Evolutionary conservation across 2,329 filamentous ascomycete species (phyloP).

Genomic region (Sporothrix pallida): DNA sequence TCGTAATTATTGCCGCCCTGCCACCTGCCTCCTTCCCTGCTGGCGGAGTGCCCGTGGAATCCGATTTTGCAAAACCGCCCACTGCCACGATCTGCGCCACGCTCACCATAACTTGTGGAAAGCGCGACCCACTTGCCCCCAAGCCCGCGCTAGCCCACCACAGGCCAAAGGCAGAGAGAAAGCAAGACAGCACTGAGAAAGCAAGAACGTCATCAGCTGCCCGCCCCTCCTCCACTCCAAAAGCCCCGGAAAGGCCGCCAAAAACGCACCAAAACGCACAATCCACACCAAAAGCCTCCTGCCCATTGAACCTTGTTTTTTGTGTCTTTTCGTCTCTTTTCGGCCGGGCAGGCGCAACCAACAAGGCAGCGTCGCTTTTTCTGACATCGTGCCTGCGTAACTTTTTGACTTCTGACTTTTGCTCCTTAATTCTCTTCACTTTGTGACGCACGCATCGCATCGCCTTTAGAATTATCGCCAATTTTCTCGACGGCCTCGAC

Average conservation of each 20-base stretch:
- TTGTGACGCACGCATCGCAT: not conserved
- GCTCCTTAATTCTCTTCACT: not conserved
- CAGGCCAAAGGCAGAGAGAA: not conserved
- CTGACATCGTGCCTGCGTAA: not conserved
- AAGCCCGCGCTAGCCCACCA: not conserved
- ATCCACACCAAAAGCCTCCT: not conserved
- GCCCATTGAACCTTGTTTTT: slow-evolving; percentile 21
- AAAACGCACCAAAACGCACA: not conserved
- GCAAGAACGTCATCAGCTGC: slow-evolving; percentile 32
- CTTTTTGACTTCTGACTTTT: slow-evolving; percentile 1
- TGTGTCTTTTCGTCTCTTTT: not conserved
- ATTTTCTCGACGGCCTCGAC: not conserved
- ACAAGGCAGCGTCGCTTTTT: slow-evolving; percentile 6
- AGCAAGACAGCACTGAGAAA: slow-evolving; percentile 16
- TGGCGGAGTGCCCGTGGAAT: slow-evolving; percentile 10
- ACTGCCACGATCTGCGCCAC: slow-evolving; percentile 34
- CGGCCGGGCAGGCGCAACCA: slow-evolving; percentile 3
- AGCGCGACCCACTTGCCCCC: slow-evolving; percentile 1
- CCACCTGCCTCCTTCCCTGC: not conserved
- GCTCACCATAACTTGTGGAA: not conserved
- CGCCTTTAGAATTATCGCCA: slow-evolving; percentile 12
- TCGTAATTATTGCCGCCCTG: not conserved
- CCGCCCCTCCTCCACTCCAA: not conserved
- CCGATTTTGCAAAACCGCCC: slow-evolving; percentile 1
- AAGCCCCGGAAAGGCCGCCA: slow-evolving; percentile 22